These are phyloP conservation scores for Lumnitzera racemosa DNA, from an alignment of 345 rosid species.

Conservation along the genomic window DNA sequence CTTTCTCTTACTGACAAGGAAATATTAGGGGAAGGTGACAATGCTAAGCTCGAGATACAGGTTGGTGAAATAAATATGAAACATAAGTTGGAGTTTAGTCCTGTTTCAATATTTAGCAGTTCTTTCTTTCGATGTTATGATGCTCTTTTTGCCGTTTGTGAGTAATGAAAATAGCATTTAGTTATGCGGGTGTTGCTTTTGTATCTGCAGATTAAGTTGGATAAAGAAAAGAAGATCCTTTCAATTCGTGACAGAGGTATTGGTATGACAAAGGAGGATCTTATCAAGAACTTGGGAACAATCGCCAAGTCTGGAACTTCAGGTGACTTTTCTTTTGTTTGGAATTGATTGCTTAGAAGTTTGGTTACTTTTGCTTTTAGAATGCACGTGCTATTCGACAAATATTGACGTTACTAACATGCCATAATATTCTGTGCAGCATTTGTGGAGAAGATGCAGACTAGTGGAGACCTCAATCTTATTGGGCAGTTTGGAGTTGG, in stretches of 20 bases:
- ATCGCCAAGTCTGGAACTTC: slow-evolving; percentile 99
- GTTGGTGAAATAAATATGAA: slow-evolving; percentile 24
- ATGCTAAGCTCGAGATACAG: slow-evolving; percentile 91
- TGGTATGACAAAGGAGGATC: slow-evolving; percentile 97
- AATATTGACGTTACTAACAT: neutral
- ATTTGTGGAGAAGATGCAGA: slow-evolving; percentile 97
- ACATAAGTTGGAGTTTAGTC: too few relatives aligned
- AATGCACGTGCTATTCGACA: neutral
- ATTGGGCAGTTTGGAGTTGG: slow-evolving; percentile 99
- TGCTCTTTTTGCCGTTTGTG: neutral
- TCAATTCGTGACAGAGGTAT: slow-evolving; percentile 93
- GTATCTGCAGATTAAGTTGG: slow-evolving; percentile 74
- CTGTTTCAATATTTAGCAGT: too few relatives aligned
- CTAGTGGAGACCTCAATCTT: slow-evolving; percentile 88
- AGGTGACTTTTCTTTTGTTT: slow-evolving; percentile 32
- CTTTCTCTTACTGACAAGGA: slow-evolving; percentile 90
- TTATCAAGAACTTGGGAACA: slow-evolving; percentile 95
- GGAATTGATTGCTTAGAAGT: neutral
- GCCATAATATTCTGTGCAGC: slow-evolving; percentile 32
- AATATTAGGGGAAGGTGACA: slow-evolving; percentile 87
- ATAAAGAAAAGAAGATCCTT: slow-evolving; percentile 76
- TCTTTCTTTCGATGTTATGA: neutral
- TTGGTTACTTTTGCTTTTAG: neutral
- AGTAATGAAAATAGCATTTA: neutral
- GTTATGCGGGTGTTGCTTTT: neutral